Evolutionary conservation across 2,329 filamentous ascomycete genomes (phyloP).

Genomic region (Sarocladium oryzae): DNA sequence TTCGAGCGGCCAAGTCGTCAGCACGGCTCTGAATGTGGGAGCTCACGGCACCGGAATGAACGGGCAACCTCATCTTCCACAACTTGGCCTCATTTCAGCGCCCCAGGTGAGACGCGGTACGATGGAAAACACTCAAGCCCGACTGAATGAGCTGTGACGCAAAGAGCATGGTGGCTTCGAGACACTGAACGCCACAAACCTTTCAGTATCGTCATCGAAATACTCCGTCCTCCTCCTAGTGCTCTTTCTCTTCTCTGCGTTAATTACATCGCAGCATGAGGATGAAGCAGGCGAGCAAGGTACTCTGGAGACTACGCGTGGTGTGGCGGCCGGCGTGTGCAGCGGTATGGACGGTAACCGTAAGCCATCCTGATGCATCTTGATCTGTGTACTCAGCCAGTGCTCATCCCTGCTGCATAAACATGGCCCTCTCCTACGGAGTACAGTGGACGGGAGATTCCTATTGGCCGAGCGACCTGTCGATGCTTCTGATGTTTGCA

Average conservation of each 20-base stretch:
- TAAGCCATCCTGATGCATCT: too few relatives aligned
- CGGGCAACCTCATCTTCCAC: too few relatives aligned
- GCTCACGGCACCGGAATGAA: too few relatives aligned
- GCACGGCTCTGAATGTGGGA: too few relatives aligned
- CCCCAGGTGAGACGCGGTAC: background rate
- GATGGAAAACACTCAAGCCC: background rate
- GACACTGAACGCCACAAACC: background rate
- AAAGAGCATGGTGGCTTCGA: background rate
- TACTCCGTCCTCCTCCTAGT: background rate
- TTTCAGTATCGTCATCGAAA: background rate
- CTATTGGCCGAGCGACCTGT: background rate
- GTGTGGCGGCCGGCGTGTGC: background rate
- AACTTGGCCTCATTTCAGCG: too few relatives aligned
- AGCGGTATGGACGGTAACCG: too few relatives aligned
- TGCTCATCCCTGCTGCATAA: background rate
- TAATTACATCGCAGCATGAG: background rate
- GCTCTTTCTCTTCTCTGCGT: background rate
- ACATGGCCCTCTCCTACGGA: too few relatives aligned
- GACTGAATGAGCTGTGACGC: background rate
- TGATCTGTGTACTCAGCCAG: background rate
- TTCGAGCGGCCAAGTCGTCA: too few relatives aligned
- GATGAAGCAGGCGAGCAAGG: background rate
- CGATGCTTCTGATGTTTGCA: slow-evolving; percentile 1
- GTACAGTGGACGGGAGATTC: background rate
- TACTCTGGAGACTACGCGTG: background rate